These are phyloP conservation scores for Phlebopus sp. DNA, from an alignment of 1,284 basidiomycete species.

Conservation along the genomic window DNA sequence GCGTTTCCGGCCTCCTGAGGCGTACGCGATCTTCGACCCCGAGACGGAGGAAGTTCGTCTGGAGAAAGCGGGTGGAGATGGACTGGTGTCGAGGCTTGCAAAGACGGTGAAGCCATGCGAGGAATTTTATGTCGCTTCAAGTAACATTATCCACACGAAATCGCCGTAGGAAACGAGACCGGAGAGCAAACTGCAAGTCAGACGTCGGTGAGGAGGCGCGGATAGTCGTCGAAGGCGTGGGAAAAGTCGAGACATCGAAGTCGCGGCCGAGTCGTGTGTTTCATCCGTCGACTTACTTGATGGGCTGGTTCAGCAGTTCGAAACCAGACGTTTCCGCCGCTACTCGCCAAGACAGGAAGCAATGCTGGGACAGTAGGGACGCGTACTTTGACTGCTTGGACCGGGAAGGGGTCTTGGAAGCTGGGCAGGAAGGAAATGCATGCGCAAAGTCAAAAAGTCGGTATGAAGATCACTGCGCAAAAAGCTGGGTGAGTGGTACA, in stretches of 20 bases:
- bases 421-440: conserved; percentile 59
- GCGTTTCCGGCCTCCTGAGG: conserved; percentile 22
- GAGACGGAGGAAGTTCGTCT: conserved; percentile 47
- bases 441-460: conserved; percentile 50
- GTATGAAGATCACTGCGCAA: conserved; percentile 71
- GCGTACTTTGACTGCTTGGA: conserved; percentile 78
- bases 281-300: conserved; percentile 2
- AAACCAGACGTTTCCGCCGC: conserved; percentile 38
- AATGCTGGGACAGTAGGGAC: conserved; percentile 78
- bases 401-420: conserved; percentile 55
- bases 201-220: not conserved
- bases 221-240: not conserved
- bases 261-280: no score
- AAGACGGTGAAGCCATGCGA: conserved; percentile 33
- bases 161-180: not conserved
- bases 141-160: conserved; percentile 5
- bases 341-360: conserved; percentile 56
- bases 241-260: not conserved
- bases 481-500: conserved; percentile 69
- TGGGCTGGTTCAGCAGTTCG: conserved; percentile 31
- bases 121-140: conserved; percentile 1
- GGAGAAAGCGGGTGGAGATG: conserved; percentile 64
- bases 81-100: conserved; percentile 46
- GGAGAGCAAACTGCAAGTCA: not conserved
- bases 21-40: conserved; percentile 40